Conservation (phyloP, 805 yeast genomes). For the Tetrapisispora iriomotensis region DNA sequence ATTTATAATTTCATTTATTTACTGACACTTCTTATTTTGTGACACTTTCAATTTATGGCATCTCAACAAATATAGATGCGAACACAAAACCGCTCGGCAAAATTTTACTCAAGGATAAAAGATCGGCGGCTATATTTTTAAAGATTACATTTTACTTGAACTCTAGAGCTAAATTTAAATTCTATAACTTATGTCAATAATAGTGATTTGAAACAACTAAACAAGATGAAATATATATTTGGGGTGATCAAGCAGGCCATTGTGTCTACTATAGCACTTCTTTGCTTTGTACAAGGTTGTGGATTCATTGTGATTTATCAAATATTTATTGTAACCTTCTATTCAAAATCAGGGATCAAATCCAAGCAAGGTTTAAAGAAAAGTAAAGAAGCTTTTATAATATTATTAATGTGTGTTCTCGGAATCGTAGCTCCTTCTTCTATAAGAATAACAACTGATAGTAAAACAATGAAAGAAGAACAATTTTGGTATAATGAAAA, state of each 20-base stretch:
- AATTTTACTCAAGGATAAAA: too few species aligned
- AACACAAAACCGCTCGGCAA: too few species aligned
- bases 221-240: neutral
- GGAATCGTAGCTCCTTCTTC: constrained; percentile 43
- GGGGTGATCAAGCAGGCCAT: neutral
- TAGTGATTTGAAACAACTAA: too few species aligned
- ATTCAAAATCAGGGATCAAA: constrained; percentile 26
- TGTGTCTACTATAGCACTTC: neutral
- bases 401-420: constrained; percentile 42
- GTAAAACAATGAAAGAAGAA: constrained; percentile 29
- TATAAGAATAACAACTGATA: constrained; percentile 41
- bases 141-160: too few species aligned
- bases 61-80: too few species aligned
- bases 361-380: constrained; percentile 37
- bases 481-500: constrained; percentile 22
- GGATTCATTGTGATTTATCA: neutral
- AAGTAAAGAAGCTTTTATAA: constrained; percentile 54
- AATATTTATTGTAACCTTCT: constrained; percentile 10
- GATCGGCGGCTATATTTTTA: too few species aligned
- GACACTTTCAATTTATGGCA: too few species aligned
- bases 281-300: constrained; percentile 5
- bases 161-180: too few species aligned
- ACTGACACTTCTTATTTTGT: too few species aligned
- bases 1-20: neutral
- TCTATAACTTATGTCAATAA: too few species aligned